phyloP scores from a whole-genome alignment of 176 grass and related monocot genomes.

The Calamus simplicifolius region DNA sequence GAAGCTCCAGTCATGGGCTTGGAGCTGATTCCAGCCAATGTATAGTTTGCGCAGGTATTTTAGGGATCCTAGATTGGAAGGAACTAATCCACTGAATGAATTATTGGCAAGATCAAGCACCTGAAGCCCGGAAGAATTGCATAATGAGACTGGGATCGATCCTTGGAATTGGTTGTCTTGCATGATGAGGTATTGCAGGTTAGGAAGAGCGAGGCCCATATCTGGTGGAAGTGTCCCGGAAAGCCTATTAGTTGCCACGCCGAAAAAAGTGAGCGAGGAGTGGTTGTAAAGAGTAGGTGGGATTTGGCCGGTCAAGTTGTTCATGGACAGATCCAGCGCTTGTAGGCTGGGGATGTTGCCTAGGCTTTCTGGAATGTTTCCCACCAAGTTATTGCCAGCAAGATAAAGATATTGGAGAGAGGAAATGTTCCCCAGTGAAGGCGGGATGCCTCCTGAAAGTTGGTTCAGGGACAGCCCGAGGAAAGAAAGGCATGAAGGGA shows the following conservation, averaged over 20 bases:
- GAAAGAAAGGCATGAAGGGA: too few relatives aligned
- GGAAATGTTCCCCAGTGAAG: constrained; percentile 2
- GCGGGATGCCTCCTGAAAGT: constrained; percentile 3
- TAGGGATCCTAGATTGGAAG: neutral
- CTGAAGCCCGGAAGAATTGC: neutral
- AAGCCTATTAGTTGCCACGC: neutral
- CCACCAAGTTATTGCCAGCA: too few relatives aligned
- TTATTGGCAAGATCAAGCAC: neutral
- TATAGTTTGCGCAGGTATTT: neutral
- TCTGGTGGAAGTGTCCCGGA: neutral
- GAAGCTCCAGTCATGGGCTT: constrained; percentile 5
- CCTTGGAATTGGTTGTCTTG: neutral
- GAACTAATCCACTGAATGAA: constrained; percentile 1
- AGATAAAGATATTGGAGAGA: neutral
- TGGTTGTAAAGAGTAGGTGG: too few relatives aligned
- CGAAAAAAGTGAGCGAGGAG: too few relatives aligned
- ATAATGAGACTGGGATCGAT: neutral
- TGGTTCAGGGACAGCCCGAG: too few relatives aligned
- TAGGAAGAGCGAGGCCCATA: neutral
- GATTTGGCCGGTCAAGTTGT: too few relatives aligned
- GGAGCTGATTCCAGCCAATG: neutral
- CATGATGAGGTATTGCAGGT: neutral
- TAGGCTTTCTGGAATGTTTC: too few relatives aligned
- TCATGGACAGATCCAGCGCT: too few relatives aligned
- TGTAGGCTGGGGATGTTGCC: too few relatives aligned